Base-by-base conservation (phyloP, 805 yeast species). In the Schwanniomyces vanrijiae region DNA sequence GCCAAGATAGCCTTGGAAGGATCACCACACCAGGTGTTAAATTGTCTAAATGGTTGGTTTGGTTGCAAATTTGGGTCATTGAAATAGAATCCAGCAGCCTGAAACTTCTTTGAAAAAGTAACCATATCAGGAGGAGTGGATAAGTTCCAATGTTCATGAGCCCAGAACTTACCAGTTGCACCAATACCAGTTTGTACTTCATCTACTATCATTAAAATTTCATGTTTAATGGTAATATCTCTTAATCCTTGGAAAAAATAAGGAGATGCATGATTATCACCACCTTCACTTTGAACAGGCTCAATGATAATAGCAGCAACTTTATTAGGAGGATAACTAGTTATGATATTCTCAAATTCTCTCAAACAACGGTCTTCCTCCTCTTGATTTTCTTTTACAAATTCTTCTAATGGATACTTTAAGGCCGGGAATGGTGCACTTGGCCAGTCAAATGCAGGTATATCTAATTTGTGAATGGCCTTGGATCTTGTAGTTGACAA, bases 11-110 rank as follows among this genome's bases (percentile, higher is more conserved):
- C 78, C 70, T 84, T 82, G 49, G 90, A 85, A 65, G 95, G 91
- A 71, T 88, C 96, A 60, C 96, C 96, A 72, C 92, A 86, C 96
- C 96, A 88, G 49, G 96, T 88, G 82, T 88, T 88, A 80, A 88
- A 88, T 76, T 88, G 95, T 68, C 96, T 82, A 78, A 85, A 88
- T n/a, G 95, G 83, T 61, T 69, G 66, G 68, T 82, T 76, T 60
- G 96, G 96, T 56, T 84, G 76, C 50, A 88, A 70, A 59, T 82
- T 84, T 41, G 86, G 83, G 69, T 84, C 81, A 59, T 80, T 82
- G 82, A 83, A 88, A 78, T 78, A 88, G 78, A 82, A 88, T 49
- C 96, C 96, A 37, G 96, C 95, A 46, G 90, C 78, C 75, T 88
- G 96, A 78, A 87, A 86, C 77, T 88, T 88, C 77, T 88, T 88